A percentile compares a stretch with the other conserved stretches of the same genome.
Evolutionary conservation across 768 basidiomycete genomes (phyloP).

Genomic region (Phaeotremella fagi): DNA sequence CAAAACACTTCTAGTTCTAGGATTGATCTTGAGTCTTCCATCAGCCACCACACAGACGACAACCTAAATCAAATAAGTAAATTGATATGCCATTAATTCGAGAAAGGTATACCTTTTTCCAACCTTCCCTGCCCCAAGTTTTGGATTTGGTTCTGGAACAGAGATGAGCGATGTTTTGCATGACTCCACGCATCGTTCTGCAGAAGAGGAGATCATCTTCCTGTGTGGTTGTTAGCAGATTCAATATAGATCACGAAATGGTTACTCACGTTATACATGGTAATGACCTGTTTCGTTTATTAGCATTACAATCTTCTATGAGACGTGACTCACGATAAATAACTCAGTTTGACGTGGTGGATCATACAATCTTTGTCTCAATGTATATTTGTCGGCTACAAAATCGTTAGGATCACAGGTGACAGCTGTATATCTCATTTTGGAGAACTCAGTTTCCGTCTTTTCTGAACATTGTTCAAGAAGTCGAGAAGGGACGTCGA

Average conservation of each 20-base stretch:
- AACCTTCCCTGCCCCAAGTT: conserved; percentile 95
- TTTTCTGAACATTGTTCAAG: conserved; percentile 71
- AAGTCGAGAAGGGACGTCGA: conserved; percentile 77
- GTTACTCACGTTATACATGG: conserved; percentile 96
- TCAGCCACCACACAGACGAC: conserved; percentile 89
- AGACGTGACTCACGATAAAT: conserved; percentile 58
- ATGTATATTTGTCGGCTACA: conserved; percentile 70
- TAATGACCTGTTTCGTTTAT: conserved; percentile 56
- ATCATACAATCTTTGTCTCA: conserved; percentile 74
- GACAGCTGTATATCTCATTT: conserved; percentile 94
- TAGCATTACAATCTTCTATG: background rate
- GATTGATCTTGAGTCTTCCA: conserved; percentile 78
- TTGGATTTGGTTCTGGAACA: conserved; percentile 79
- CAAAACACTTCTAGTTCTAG: conserved; percentile 57
- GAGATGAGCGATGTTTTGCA: conserved; percentile 86
- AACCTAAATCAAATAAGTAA: conserved; percentile 50
- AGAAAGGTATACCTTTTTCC: conserved; percentile 67
- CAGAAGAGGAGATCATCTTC: conserved; percentile 81
- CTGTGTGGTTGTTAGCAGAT: conserved; percentile 5
- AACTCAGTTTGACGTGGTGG: conserved; percentile 80
- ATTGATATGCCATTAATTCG: background rate
- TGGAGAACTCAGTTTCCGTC: conserved; percentile 78
- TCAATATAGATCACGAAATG: background rate
- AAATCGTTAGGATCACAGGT: conserved; percentile 94
- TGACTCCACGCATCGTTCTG: conserved; percentile 90